Evolutionary conservation across 345 rosid genomes (phyloP).

Genomic region (Bruguiera parviflora): DNA sequence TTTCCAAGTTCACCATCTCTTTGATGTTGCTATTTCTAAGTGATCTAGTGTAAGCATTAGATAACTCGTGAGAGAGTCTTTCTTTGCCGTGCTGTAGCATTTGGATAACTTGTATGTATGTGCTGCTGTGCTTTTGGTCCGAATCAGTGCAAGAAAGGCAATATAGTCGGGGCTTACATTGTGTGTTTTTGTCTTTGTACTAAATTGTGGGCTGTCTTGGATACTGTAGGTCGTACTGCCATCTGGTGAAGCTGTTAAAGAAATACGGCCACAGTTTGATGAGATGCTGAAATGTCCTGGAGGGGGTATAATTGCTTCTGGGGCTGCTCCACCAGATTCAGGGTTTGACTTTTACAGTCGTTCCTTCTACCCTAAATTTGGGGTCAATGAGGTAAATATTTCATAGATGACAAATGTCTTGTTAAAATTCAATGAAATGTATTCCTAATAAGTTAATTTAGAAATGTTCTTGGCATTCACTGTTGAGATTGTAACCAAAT

Average conservation of each 20-base stretch:
- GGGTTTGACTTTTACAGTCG: constrained; percentile 66
- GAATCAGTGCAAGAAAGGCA: too few species aligned
- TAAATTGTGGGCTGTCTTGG: background rate
- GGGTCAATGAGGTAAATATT: constrained; percentile 59
- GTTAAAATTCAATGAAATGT: background rate
- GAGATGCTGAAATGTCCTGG: constrained; percentile 50
- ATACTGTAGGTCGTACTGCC: constrained; percentile 56
- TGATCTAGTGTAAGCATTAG: background rate
- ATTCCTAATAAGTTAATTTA: background rate
- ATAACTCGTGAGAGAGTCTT: too few species aligned
- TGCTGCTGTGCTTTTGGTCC: too few species aligned
- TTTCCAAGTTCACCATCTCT: background rate
- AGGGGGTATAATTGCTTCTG: constrained; percentile 55
- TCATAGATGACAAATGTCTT: background rate
- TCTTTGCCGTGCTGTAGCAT: too few species aligned
- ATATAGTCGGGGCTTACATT: background rate
- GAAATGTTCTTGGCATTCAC: background rate
- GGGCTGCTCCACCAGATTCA: constrained; percentile 48
- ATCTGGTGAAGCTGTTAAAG: constrained; percentile 51
- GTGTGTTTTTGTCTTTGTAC: constrained; percentile 2
- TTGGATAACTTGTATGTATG: too few species aligned
- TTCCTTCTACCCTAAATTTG: constrained; percentile 60
- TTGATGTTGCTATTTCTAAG: background rate
- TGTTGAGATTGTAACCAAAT: background rate
- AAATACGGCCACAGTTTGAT: constrained; percentile 49